Evolutionary conservation across 1,284 basidiomycete species (phyloP).

Genomic region (Papiliotrema nemorosa): DNA sequence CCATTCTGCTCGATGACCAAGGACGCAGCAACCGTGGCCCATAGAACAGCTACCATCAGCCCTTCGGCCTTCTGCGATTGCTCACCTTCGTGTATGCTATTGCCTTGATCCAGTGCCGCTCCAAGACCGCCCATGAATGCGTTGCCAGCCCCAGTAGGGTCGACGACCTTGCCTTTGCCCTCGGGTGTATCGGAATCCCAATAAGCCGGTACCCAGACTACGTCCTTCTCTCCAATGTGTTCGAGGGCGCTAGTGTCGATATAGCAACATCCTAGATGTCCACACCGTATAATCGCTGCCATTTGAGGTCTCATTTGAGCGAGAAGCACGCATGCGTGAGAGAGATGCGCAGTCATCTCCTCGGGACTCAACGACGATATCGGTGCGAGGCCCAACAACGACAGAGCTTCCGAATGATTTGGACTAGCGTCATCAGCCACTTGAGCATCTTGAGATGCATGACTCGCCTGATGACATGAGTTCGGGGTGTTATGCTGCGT

Average conservation of each 20-base stretch:
- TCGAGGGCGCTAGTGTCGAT: neutral
- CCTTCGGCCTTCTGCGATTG: neutral
- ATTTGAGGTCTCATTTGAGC: neutral
- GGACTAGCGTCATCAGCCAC: slow-evolving; percentile 23
- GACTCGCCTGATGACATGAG: slow-evolving; percentile 35
- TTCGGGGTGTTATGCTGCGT: slow-evolving; percentile 11
- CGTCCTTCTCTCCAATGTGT: neutral
- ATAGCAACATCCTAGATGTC: slow-evolving; percentile 2
- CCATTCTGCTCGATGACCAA: slow-evolving; percentile 46
- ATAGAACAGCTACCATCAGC: slow-evolving; percentile 14
- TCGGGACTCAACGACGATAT: slow-evolving; percentile 6
- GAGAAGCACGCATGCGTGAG: neutral
- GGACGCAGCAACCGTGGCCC: slow-evolving; percentile 42
- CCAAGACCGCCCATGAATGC: slow-evolving; percentile 45
- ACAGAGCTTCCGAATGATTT: slow-evolving; percentile 43
- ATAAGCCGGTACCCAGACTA: slow-evolving; percentile 1
- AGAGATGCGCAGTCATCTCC: slow-evolving; percentile 1
- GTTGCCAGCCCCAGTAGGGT: slow-evolving; percentile 47
- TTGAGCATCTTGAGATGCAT: neutral
- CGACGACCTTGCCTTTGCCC: slow-evolving; percentile 25
- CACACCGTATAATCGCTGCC: neutral
- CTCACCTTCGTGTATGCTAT: slow-evolving; percentile 34
- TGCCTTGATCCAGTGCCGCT: slow-evolving; percentile 34
- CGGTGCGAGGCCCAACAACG: slow-evolving; percentile 21
- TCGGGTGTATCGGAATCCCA: neutral